Percentiles rank a stretch among this genome's conserved stretches.
Evolutionary conservation across 345 rosid species (phyloP).

Genomic region (Sapria himalayana): DNA sequence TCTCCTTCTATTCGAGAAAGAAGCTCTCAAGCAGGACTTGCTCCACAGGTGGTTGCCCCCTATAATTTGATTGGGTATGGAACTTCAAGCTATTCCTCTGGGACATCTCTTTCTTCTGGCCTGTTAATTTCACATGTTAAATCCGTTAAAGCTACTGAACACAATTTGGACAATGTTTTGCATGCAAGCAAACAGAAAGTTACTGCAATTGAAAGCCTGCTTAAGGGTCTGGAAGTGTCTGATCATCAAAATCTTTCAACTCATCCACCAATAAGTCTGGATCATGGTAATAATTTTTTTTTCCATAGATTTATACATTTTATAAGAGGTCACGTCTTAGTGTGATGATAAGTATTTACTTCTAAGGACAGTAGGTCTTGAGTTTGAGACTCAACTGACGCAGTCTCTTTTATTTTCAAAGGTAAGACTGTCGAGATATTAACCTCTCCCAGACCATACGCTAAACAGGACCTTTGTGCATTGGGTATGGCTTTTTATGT

Average conservation of each 20-base stretch:
- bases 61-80: constrained; percentile 66
- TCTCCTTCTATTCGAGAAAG: constrained; percentile 91
- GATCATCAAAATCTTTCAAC: constrained; percentile 64
- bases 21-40: constrained; percentile 35
- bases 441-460: too few relatives aligned
- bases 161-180: constrained; percentile 88
- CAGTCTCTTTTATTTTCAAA: too few relatives aligned
- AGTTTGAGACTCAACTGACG: too few relatives aligned
- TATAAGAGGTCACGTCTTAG: too few relatives aligned
- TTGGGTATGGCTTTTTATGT: too few relatives aligned
- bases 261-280: constrained; percentile 80
- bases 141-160: constrained; percentile 53
- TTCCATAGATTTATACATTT: too few relatives aligned
- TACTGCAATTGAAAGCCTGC: constrained; percentile 98
- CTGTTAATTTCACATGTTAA: constrained; percentile 55
- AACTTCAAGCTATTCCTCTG: constrained; percentile 54
- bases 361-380: too few relatives aligned
- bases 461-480: too few relatives aligned
- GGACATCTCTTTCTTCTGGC: constrained; percentile 60
- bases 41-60: constrained; percentile 33
- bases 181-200: constrained; percentile 97
- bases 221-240: constrained; percentile 75
- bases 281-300: constrained; percentile 86
- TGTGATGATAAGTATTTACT: too few relatives aligned
- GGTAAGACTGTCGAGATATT: too few relatives aligned